These are phyloP conservation scores for Emmonsiellopsis sp. DNA, from an alignment of 2,329 filamentous ascomycete genomes.

Conservation along the genomic window DNA sequence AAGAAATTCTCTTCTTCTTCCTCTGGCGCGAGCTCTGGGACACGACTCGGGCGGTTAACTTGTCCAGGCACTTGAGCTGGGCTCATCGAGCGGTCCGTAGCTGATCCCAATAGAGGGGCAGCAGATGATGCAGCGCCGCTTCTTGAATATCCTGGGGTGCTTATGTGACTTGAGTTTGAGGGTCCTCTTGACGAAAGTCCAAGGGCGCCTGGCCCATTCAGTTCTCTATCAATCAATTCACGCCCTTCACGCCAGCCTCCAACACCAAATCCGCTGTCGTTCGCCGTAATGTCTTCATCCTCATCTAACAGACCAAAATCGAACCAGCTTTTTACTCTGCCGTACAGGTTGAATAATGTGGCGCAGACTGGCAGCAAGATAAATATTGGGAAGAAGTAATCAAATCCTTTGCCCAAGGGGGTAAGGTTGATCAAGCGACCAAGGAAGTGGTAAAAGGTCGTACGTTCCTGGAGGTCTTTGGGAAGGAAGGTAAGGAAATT, in stretches of 20 bases:
- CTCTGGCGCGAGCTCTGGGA: slow-evolving; percentile 21
- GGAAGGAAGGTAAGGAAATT: slow-evolving; percentile 92
- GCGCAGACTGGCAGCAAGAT: slow-evolving; percentile 78
- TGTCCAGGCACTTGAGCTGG: neutral
- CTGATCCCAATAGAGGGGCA: slow-evolving; percentile 25
- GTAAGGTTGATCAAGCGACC: slow-evolving; percentile 77
- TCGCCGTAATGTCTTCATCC: slow-evolving; percentile 45
- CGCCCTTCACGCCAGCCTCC: slow-evolving; percentile 87
- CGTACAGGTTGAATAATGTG: slow-evolving; percentile 82
- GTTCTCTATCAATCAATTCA: slow-evolving; percentile 78
- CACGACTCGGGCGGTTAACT: neutral
- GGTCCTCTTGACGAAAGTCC: slow-evolving; percentile 24
- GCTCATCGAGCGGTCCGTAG: slow-evolving; percentile 19
- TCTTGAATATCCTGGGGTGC: neutral
- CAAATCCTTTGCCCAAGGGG: slow-evolving; percentile 71
- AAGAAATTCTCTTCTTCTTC: slow-evolving; percentile 66
- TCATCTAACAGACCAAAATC: slow-evolving; percentile 74
- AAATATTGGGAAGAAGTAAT: slow-evolving; percentile 79
- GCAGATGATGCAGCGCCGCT: slow-evolving; percentile 16
- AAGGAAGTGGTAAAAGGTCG: slow-evolving; percentile 79
- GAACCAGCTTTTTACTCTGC: slow-evolving; percentile 63
- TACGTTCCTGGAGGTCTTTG: slow-evolving; percentile 59
- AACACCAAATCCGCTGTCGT: slow-evolving; percentile 57
- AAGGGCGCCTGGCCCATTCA: slow-evolving; percentile 50
- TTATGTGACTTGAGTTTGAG: slow-evolving; percentile 5